Conservation (phyloP, 257 asterid species). For the Solanum virginianum region DNA sequence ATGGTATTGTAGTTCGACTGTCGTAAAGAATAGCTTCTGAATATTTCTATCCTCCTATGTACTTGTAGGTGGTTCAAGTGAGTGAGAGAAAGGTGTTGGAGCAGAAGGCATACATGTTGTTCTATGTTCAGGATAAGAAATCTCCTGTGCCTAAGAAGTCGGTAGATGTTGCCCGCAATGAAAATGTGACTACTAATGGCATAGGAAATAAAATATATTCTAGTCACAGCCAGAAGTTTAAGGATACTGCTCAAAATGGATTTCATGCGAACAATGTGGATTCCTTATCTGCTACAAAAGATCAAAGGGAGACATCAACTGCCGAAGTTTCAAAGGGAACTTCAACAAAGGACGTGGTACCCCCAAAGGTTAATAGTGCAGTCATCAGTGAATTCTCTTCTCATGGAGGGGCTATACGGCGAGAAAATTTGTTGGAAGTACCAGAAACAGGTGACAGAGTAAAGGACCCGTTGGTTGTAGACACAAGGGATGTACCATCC, state of each 20-base stretch:
- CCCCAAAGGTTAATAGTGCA: conserved; percentile 9
- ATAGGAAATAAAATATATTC: conserved; percentile 25
- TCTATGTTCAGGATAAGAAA: conserved; percentile 73
- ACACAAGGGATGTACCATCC: conserved; percentile 2
- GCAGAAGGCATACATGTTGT: conserved; percentile 95
- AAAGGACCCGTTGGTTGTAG: conserved; percentile 7
- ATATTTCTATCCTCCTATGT: background rate
- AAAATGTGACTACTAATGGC: conserved; percentile 26
- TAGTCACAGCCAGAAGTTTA: conserved; percentile 21
- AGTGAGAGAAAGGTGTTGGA: conserved; percentile 67
- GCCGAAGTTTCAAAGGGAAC: conserved; percentile 7
- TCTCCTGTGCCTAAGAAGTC: conserved; percentile 28
- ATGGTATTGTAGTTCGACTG: background rate
- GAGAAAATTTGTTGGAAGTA: conserved; percentile 7
- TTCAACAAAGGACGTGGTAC: conserved; percentile 9
- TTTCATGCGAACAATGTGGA: conserved; percentile 16
- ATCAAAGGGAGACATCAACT: conserved; percentile 14
- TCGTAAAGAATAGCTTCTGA: background rate
- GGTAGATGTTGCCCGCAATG: conserved; percentile 28
- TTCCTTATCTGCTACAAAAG: conserved; percentile 14
- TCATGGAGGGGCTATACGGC: conserved; percentile 9
- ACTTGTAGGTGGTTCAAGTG: conserved; percentile 73
- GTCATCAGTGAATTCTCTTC: conserved; percentile 7
- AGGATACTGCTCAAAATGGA: conserved; percentile 25
- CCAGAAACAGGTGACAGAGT: conserved; percentile 12